Percentiles rank a stretch among this genome's conserved stretches.
These are phyloP conservation scores for Epichloe festucae DNA, from an alignment of 2,329 filamentous ascomycete genomes.

Conservation along the genomic window DNA sequence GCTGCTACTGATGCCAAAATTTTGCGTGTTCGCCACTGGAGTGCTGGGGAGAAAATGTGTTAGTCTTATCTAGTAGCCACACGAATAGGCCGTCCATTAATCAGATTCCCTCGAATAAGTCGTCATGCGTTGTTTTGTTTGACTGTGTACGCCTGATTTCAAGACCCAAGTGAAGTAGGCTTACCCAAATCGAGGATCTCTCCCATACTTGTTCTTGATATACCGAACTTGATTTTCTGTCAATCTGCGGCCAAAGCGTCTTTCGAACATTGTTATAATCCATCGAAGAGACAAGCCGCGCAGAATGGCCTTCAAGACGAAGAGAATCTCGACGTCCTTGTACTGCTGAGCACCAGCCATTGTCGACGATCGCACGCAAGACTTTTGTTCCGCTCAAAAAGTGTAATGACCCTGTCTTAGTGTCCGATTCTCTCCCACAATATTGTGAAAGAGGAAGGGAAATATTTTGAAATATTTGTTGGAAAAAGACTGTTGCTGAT, in stretches of 20 bases:
- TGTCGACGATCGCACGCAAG: background rate
- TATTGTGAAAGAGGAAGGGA: no score
- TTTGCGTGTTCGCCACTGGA: conserved; percentile 1
- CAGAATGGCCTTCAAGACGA: conserved; percentile 19
- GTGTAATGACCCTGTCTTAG: no score
- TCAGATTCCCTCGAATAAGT: no score
- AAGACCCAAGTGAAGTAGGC: conserved; percentile 3
- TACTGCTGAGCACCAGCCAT: conserved; percentile 25
- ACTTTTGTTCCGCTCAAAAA: no score
- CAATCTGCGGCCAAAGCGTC: conserved; percentile 16
- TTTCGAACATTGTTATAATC: conserved; percentile 16
- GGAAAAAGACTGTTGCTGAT: no score
- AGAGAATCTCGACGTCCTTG: conserved; percentile 21
- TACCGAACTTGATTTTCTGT: conserved; percentile 25
- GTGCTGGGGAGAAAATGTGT: background rate
- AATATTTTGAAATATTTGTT: no score
- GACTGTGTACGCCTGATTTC: background rate
- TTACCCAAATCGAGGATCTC: conserved; percentile 26
- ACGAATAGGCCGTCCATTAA: no score
- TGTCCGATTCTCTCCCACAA: no score
- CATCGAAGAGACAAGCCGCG: conserved; percentile 12
- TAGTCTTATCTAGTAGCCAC: background rate
- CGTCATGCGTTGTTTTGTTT: background rate
- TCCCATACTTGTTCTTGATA: conserved; percentile 27
- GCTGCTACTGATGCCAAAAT: background rate